A percentile compares a stretch with the other conserved stretches of the same genome.
Conservation (phyloP, 495 filamentous ascomycete species). For the Diplogelasinospora grovesii region DNA sequence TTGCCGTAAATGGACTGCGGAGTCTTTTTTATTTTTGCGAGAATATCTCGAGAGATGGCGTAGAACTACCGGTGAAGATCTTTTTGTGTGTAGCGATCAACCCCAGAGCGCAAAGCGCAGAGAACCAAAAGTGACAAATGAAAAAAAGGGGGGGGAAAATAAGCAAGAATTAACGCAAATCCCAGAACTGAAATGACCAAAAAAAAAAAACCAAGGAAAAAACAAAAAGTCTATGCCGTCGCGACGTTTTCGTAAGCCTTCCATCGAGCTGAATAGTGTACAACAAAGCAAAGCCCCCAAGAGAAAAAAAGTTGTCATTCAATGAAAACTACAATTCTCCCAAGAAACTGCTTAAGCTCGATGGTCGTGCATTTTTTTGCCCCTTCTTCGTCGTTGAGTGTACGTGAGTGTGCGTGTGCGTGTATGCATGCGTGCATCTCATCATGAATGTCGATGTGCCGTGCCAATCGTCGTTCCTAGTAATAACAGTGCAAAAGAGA, state of each 20-base stretch:
- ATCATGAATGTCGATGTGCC: conserved; percentile 21
- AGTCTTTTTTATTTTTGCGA: no score
- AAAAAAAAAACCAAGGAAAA: conserved; percentile 1
- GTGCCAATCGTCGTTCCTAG: conserved; percentile 24
- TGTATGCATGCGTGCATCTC: no score
- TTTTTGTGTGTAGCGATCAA: no score
- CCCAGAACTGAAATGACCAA: background rate
- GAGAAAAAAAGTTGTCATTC: conserved; percentile 5
- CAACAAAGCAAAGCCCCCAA: conserved; percentile 26
- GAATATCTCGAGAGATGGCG: no score
- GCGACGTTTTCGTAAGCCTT: conserved; percentile 10
- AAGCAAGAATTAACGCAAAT: background rate
- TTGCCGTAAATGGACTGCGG: no score
- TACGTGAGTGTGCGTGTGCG: no score
- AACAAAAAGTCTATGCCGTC: conserved; percentile 19
- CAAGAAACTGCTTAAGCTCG: conserved; percentile 19
- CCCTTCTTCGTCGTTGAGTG: conserved; percentile 14
- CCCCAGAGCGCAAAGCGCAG: no score
- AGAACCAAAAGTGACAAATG: conserved; percentile 3
- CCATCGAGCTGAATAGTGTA: conserved; percentile 32
- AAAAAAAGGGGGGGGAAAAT: background rate
- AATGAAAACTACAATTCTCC: no score
- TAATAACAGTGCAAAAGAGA: conserved; percentile 22
- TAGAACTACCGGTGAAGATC: no score
- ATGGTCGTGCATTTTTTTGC: conserved; percentile 12